Percentiles rank a stretch among this genome's conserved stretches.
Conservation (phyloP, 805 yeast genomes). For the Lachancea thermotolerans region DNA sequence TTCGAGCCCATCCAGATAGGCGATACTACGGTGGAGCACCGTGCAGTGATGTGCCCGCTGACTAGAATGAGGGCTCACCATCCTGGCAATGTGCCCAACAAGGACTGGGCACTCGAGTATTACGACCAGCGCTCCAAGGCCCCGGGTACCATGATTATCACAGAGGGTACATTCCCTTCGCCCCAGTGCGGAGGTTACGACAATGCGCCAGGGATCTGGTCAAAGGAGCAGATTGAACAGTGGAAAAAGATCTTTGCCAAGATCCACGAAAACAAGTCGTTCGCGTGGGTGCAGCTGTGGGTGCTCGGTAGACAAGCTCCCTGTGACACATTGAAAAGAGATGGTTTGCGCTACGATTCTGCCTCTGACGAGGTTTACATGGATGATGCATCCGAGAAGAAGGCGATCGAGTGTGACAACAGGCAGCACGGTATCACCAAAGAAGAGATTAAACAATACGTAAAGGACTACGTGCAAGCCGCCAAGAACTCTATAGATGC, state of each 20-base stretch:
- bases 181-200: conserved; percentile 37
- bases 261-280: conserved; percentile 46
- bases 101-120: conserved; percentile 41
- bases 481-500: conserved; percentile 37
- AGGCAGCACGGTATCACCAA: conserved; percentile 28
- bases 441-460: conserved; percentile 35
- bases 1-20: conserved; percentile 44
- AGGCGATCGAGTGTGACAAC: conserved; percentile 31
- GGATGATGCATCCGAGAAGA: conserved; percentile 31
- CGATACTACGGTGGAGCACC: conserved; percentile 29
- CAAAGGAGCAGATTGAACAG: conserved; percentile 38
- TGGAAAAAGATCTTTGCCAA: conserved; percentile 45
- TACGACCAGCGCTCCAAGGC: conserved; percentile 48
- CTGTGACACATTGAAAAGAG: conserved; percentile 33
- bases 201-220: conserved; percentile 45
- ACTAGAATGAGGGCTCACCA: conserved; percentile 37
- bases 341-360: conserved; percentile 34
- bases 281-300: conserved; percentile 47
- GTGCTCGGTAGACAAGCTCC: conserved; percentile 38
- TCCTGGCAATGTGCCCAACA: conserved; percentile 37
- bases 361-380: conserved; percentile 35
- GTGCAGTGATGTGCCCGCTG: conserved; percentile 41
- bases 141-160: conserved; percentile 52
- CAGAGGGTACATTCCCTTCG: conserved; percentile 53
- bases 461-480: conserved; percentile 38